Evolutionary conservation across 228 moss, liverwort and hornwort species (phyloP), one percentile per base, ranked within the genome.

Genomic region (Sphagnum magellanicum): DNA sequence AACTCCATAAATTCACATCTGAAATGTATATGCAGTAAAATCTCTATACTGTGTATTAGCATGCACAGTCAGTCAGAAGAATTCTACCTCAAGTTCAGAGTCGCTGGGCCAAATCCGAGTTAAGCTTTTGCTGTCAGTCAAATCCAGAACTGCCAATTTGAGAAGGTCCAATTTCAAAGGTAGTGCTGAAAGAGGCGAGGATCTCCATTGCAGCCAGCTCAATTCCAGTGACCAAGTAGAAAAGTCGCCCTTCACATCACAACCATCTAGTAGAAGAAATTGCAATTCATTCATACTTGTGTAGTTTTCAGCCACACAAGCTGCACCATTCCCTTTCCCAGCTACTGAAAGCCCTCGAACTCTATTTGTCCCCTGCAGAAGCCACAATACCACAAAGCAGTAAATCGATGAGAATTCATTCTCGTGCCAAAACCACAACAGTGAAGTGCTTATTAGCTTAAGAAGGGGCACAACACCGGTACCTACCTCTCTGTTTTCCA

Each of bases 121-220:
- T 0, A 80, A 52, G 15, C 48, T 77, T 13, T 6, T 50, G 58
- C 78, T 84, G 9, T 73, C 49, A n/a, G 75, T 70, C 53, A 78
- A 71, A 75, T 84, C 80, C 60, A 84, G 9, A 5, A 84, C 15
- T 49, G 2, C 4, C 70, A 84, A 63, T 4, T 59, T 0, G 50
- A 6, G 10, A 0, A 60, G 63, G 0, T 8, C 17, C 66, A 78
- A 8, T 10, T 66, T 13, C 0, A 17, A 14, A 69, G 80, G 75
- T 68, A 84, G 60, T 5, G 13, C 59, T 46, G 53, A 0, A 4
- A 80, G 63, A 74, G 63, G 59, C 16, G 68, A 64, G 10, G 48
- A 55, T 50, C 63, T 69, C 84, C 80, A 84, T n/a, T 71, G 79
- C 58, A 77, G 51, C 83, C 70, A 83, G 6, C 74, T 71, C 59